Conservation (phyloP, 2,329 filamentous ascomycete species). For the Monosporascus sp. region DNA sequence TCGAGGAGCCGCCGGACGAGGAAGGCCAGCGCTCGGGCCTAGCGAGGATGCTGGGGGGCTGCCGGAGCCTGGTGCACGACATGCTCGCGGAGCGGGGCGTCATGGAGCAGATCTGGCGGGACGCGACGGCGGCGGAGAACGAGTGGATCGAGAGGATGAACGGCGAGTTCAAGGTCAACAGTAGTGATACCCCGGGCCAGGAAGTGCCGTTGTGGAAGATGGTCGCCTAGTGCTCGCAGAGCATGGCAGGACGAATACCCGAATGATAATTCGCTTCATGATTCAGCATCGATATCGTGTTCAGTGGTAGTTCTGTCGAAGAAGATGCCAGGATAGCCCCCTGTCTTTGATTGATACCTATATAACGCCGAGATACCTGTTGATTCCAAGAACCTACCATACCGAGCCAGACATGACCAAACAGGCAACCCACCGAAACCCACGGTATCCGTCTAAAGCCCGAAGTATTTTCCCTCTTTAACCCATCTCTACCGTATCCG, state of each 20-base stretch:
- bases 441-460: too few species aligned
- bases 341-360: not conserved
- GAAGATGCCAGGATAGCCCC: too few species aligned
- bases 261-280: too few species aligned
- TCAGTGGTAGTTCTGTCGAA: too few species aligned
- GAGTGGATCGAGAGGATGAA: slow-evolving; percentile 54
- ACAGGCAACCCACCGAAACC: too few species aligned
- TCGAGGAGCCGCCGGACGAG: slow-evolving; percentile 6
- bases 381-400: too few species aligned
- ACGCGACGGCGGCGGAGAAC: slow-evolving; percentile 50
- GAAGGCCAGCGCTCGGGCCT: slow-evolving; percentile 16
- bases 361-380: not conserved
- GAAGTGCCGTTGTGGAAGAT: slow-evolving; percentile 26
- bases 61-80: slow-evolving; percentile 41
- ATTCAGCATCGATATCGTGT: too few species aligned
- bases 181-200: slow-evolving; percentile 22
- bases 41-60: slow-evolving; percentile 17
- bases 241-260: too few species aligned
- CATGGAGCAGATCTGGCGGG: slow-evolving; percentile 57
- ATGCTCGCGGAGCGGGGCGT: slow-evolving; percentile 58
- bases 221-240: slow-evolving; percentile 4
- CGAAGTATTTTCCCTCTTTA: too few species aligned
- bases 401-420: too few species aligned
- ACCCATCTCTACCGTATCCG: too few species aligned
- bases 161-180: slow-evolving; percentile 28